Conservation (phyloP, 1,139 yeast species). For the Pichia cactophila region DNA sequence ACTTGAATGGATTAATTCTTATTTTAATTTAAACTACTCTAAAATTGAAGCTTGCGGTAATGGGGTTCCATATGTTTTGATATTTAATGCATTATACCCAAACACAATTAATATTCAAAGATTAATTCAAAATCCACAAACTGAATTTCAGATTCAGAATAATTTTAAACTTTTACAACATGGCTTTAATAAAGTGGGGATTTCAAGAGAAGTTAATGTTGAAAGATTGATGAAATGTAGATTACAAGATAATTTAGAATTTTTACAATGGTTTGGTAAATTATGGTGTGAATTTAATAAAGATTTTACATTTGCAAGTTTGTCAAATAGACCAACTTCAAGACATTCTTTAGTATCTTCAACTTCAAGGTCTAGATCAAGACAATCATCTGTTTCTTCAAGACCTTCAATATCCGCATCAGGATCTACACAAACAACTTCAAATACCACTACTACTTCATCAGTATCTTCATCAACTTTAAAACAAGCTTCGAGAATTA, state of each 20-base stretch:
- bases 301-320: constrained; percentile 31
- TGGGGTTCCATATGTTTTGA: constrained; percentile 92
- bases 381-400: not conserved
- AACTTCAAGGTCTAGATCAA: not conserved
- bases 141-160: constrained; percentile 68
- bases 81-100: constrained; percentile 75
- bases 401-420: not conserved
- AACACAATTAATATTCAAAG: constrained; percentile 67
- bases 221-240: constrained; percentile 79
- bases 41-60: constrained; percentile 92
- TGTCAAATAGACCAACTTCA: constrained; percentile 21
- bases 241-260: constrained; percentile 88
- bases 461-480: not conserved
- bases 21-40: constrained; percentile 55
- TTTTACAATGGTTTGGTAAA: constrained; percentile 84
- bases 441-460: not conserved
- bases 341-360: not conserved
- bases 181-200: constrained; percentile 60
- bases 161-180: constrained; percentile 84
- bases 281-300: constrained; percentile 75
- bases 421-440: not conserved
- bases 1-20: constrained; percentile 74
- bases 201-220: constrained; percentile 72
- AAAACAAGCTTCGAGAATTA: not conserved
- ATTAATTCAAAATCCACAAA: constrained; percentile 60